Percentiles rank a stretch among this genome's conserved stretches.
These are phyloP conservation scores for Lachancea cidri DNA, from an alignment of 805 yeast species.

Conservation along the genomic window DNA sequence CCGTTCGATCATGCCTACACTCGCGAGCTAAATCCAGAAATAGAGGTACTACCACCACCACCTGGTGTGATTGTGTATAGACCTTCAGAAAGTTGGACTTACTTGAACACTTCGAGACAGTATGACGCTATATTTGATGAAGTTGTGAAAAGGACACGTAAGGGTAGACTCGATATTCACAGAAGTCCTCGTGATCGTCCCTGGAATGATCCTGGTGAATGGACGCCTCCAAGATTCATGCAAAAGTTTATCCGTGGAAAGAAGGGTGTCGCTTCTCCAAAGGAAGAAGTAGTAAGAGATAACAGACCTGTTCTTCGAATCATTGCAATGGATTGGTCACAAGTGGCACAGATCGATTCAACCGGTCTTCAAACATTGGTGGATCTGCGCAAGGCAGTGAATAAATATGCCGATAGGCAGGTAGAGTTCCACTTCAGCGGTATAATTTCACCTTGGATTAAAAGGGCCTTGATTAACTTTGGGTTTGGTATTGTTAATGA, in stretches of 20 bases:
- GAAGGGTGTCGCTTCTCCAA: slow-evolving; percentile 15
- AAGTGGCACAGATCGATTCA: slow-evolving; percentile 69
- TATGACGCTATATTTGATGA: slow-evolving; percentile 64
- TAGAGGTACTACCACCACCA: slow-evolving; percentile 71
- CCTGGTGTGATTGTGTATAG: slow-evolving; percentile 86
- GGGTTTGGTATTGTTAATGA: slow-evolving; percentile 67
- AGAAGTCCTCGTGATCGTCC: slow-evolving; percentile 53
- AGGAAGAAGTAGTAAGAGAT: slow-evolving; percentile 34
- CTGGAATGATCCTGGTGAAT: slow-evolving; percentile 82
- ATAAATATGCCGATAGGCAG: slow-evolving; percentile 70
- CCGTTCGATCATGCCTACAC: slow-evolving; percentile 43
- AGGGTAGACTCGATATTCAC: slow-evolving; percentile 45
- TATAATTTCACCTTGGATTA: slow-evolving; percentile 79
- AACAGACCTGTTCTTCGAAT: slow-evolving; percentile 63
- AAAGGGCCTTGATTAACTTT: slow-evolving; percentile 64
- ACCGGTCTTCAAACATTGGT: slow-evolving; percentile 75
- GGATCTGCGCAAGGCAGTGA: slow-evolving; percentile 68
- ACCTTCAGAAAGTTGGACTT: slow-evolving; percentile 74
- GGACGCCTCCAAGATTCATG: slow-evolving; percentile 36
- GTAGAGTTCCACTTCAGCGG: slow-evolving; percentile 91
- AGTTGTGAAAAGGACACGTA: slow-evolving; percentile 53
- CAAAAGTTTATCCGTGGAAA: slow-evolving; percentile 12
- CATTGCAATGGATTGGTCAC: slow-evolving; percentile 75
- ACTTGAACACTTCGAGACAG: slow-evolving; percentile 74
- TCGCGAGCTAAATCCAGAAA: slow-evolving; percentile 46